Percentiles rank a stretch among this genome's conserved stretches.
Conservation (phyloP, 805 yeast genomes). For the Maudiozyma barnettii region DNA sequence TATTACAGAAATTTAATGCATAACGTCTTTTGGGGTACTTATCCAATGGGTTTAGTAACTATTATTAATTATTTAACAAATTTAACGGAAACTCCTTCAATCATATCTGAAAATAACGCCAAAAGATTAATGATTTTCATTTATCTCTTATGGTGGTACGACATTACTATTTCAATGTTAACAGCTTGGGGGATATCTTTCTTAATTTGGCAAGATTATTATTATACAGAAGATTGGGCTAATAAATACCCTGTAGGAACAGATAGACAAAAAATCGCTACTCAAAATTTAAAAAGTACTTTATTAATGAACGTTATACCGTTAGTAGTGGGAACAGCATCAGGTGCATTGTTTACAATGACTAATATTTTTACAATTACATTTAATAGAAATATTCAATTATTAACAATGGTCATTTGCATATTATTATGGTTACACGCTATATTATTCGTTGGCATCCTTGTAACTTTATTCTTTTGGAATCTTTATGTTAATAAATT, state of each 20-base stretch:
- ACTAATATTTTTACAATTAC: constrained; percentile 35
- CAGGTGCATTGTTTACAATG: constrained; percentile 47
- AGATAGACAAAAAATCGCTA: constrained; percentile 17
- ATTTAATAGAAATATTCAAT: constrained; percentile 31
- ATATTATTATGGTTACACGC: constrained; percentile 65
- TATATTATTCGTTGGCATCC: constrained; percentile 45
- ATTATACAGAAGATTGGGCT: constrained; percentile 19
- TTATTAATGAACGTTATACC: constrained; percentile 71
- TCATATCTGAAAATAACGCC: constrained; percentile 2
- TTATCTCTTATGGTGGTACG: constrained; percentile 70
- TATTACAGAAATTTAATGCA: constrained; percentile 34
- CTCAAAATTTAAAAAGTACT: constrained; percentile 42
- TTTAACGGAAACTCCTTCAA: constrained; percentile 26
- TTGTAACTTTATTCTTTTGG: constrained; percentile 50
- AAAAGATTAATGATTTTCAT: constrained; percentile 39
- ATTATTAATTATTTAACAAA: constrained; percentile 47
- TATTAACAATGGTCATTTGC: constrained; percentile 45
- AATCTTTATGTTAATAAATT: constrained; percentile 48
- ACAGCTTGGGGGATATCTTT: constrained; percentile 57
- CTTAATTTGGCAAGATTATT: constrained; percentile 33
- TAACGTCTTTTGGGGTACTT: constrained; percentile 65
- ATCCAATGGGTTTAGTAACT: constrained; percentile 71
- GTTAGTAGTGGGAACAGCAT: constrained; percentile 62
- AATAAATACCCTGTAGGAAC: constrained; percentile 5
- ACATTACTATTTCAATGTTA: constrained; percentile 42